phyloP scores from a whole-genome alignment of 176 grass and related monocot genomes.

The Phoenix roebelenii region DNA sequence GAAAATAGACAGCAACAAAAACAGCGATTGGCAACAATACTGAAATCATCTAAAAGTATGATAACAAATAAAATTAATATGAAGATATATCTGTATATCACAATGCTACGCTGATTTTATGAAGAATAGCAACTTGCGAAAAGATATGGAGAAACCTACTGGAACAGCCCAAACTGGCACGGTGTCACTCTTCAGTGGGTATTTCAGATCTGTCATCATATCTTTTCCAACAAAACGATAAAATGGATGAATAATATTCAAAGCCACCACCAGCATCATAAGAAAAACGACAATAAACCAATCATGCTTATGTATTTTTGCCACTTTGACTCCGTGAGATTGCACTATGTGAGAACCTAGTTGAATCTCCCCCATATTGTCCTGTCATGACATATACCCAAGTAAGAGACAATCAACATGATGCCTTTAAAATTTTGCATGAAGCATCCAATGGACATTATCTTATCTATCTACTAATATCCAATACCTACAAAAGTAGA shows the following conservation, averaged over 20 bases:
- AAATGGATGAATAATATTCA: slow-evolving; percentile 49
- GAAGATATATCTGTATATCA: neutral
- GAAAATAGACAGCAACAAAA: slow-evolving; percentile 39
- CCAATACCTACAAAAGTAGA: too few relatives aligned
- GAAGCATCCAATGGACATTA: too few relatives aligned
- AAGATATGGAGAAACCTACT: slow-evolving; percentile 40
- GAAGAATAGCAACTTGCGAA: neutral
- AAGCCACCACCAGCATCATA: slow-evolving; percentile 19
- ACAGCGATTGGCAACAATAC: slow-evolving; percentile 38
- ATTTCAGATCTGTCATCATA: slow-evolving; percentile 61
- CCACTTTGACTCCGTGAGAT: slow-evolving; percentile 46
- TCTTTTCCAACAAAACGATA: slow-evolving; percentile 53
- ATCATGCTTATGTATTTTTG: slow-evolving; percentile 46
- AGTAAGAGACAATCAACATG: too few relatives aligned
- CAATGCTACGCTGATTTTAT: neutral
- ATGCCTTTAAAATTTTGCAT: too few relatives aligned
- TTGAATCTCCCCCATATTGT: slow-evolving; percentile 33
- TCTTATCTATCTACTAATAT: too few relatives aligned
- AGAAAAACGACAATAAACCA: slow-evolving; percentile 67
- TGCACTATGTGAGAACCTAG: slow-evolving; percentile 31
- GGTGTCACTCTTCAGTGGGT: slow-evolving; percentile 57
- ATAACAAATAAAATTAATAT: slow-evolving; percentile 4
- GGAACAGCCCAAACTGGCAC: slow-evolving; percentile 56
- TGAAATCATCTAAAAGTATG: slow-evolving; percentile 48
- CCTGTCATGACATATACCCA: slow-evolving; percentile 9